phyloP scores from a whole-genome alignment of 305 asterid species.

The Fraxinus floribunda region DNA sequence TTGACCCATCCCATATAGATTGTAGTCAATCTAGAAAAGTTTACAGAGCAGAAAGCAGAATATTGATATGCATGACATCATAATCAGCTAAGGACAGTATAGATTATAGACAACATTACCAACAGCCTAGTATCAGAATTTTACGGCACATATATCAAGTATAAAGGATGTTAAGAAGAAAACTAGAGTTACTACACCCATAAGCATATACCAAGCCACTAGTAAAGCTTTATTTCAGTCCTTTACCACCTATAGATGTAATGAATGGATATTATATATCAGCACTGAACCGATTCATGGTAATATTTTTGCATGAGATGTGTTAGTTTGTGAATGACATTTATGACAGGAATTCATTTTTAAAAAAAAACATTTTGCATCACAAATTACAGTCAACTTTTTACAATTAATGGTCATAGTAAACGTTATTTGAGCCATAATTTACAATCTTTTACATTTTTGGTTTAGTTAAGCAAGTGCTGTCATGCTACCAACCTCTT shows the following conservation, averaged over 20 bases:
- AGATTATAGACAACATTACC: background rate
- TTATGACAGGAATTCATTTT: background rate
- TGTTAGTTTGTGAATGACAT: background rate
- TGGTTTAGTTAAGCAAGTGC: background rate
- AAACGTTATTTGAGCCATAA: background rate
- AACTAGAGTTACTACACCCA: background rate
- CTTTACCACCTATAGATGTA: background rate
- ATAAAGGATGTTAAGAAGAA: background rate
- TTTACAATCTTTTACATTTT: constrained; percentile 3
- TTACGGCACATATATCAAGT: background rate
- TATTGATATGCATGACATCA: background rate
- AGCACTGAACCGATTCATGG: background rate
- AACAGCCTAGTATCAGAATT: background rate
- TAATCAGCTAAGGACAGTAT: background rate
- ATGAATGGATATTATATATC: background rate
- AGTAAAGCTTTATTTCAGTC: background rate
- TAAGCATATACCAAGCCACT: background rate
- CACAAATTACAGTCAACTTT: background rate
- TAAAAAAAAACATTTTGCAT: background rate
- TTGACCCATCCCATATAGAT: constrained; percentile 95
- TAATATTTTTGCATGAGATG: background rate
- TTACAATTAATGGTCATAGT: background rate
- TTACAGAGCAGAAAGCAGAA: constrained; percentile 1
- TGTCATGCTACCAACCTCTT: background rate
- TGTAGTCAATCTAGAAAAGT: constrained; percentile 72